Conservation (phyloP, 228 moss, liverwort and hornwort species). For the Sphagnum magellanicum region DNA sequence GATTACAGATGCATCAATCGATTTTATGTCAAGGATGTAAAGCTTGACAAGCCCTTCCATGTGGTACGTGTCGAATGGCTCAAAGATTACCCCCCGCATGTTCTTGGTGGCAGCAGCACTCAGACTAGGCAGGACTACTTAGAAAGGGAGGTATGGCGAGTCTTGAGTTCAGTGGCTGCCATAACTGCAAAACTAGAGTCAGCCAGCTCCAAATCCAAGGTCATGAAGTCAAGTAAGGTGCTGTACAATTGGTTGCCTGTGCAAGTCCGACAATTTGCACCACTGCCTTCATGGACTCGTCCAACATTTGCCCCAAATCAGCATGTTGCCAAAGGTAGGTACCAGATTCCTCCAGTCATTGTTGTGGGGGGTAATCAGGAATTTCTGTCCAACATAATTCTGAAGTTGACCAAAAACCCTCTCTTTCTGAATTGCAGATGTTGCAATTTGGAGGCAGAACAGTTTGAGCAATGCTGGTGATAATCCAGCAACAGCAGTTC, state of each 20-base stretch:
- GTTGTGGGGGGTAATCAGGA: too few species aligned
- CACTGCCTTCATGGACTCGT: neutral
- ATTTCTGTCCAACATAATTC: too few species aligned
- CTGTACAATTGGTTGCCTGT: neutral
- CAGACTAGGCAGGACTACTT: neutral
- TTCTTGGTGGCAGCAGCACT: neutral
- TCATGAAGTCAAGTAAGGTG: neutral
- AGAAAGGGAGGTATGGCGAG: slow-evolving; percentile 6
- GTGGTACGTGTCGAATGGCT: slow-evolving; percentile 2
- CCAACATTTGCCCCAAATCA: slow-evolving; percentile 5
- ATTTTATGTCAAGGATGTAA: slow-evolving; percentile 1
- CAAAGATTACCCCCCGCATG: slow-evolving; percentile 1
- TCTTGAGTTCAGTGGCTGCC: neutral
- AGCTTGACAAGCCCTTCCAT: slow-evolving; percentile 2
- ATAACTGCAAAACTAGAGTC: neutral
- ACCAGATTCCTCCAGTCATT: neutral
- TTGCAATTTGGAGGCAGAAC: slow-evolving; percentile 3
- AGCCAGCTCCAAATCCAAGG: neutral
- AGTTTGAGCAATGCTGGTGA: neutral
- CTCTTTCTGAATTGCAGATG: neutral
- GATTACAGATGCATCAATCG: slow-evolving; percentile 3
- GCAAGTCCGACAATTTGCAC: slow-evolving; percentile 5
- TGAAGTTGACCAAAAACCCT: neutral
- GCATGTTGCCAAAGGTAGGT: slow-evolving; percentile 3
- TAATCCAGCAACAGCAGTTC: neutral